These are phyloP conservation scores for Fraxinus sp. DNA, from an alignment of 305 asterid genomes.

Conservation along the genomic window DNA sequence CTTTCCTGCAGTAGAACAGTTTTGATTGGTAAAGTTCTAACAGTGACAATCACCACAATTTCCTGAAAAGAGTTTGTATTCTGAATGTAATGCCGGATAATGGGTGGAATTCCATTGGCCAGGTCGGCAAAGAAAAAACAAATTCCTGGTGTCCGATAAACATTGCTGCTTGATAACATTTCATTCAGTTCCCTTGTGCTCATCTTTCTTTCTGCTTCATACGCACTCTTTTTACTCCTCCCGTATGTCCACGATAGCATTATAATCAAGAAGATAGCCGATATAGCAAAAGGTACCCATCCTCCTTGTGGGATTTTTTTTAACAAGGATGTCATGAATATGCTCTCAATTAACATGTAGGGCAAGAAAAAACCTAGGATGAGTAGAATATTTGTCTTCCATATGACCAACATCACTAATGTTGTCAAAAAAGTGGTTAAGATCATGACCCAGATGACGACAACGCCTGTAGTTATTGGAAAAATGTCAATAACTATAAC, in stretches of 20 bases:
- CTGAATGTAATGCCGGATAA: slow-evolving; percentile 35
- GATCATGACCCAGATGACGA: slow-evolving; percentile 45
- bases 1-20: slow-evolving; percentile 31
- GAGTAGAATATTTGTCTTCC: slow-evolving; percentile 38
- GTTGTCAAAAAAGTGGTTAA: slow-evolving; percentile 42
- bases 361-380: slow-evolving; percentile 36
- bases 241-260: slow-evolving; percentile 47
- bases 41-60: slow-evolving; percentile 38
- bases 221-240: slow-evolving; percentile 24
- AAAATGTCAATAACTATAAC: not conserved
- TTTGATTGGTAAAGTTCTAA: slow-evolving; percentile 39
- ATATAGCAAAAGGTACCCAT: slow-evolving; percentile 45
- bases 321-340: slow-evolving; percentile 38
- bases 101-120: slow-evolving; percentile 42
- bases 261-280: slow-evolving; percentile 30
- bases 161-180: slow-evolving; percentile 15
- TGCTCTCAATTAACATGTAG: slow-evolving; percentile 25
- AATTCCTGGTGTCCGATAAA: slow-evolving; percentile 32
- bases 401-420: slow-evolving; percentile 45
- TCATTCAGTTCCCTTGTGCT: slow-evolving; percentile 31
- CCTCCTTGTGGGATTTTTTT: slow-evolving; percentile 48
- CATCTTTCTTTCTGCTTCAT: slow-evolving; percentile 36
- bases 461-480: slow-evolving; percentile 24
- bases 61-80: slow-evolving; percentile 40
- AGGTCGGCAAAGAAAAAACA: slow-evolving; percentile 45